Percentiles rank a stretch among this genome's conserved stretches.
phyloP scores from a whole-genome alignment of 2,329 filamentous ascomycete genomes.

The Cladosporium colombiae region DNA sequence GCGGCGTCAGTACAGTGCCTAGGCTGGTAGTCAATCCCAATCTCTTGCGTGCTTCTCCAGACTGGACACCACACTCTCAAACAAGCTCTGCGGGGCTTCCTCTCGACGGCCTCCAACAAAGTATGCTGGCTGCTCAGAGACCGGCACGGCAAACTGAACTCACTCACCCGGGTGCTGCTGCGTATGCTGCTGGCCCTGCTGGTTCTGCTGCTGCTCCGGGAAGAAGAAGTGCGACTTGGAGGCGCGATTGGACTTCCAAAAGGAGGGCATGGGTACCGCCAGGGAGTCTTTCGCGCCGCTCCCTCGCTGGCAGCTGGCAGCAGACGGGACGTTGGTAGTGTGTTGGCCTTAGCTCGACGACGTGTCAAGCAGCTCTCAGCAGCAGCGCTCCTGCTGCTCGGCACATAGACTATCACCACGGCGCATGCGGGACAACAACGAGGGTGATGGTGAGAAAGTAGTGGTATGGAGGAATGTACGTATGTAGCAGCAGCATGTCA shows the following conservation, averaged over 20 bases:
- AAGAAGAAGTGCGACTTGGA: conserved; percentile 19
- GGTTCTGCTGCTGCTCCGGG: not conserved
- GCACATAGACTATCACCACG: not conserved
- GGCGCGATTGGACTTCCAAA: conserved; percentile 17
- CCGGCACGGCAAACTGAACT: not conserved
- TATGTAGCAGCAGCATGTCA: not conserved
- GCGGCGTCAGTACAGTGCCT: not conserved
- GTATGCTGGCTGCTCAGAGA: not conserved
- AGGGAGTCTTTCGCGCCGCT: conserved; percentile 13
- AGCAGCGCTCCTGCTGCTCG: not conserved
- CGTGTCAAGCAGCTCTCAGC: conserved; percentile 10
- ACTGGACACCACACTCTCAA: not conserved
- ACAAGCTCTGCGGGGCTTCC: not conserved
- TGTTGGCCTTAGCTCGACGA: conserved; percentile 12
- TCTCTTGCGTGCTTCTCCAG: conserved; percentile 12
- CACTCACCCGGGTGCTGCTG: conserved; percentile 16
- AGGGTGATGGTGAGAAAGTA: not conserved
- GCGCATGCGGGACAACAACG: not conserved
- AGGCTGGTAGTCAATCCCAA: not conserved
- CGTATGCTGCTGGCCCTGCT: not conserved
- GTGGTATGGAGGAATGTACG: not conserved
- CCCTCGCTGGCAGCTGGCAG: conserved; percentile 16
- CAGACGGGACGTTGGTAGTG: conserved; percentile 17
- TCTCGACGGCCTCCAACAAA: not conserved
- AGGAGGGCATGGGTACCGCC: conserved; percentile 15